These are phyloP conservation scores for Harrya chromipes DNA, from an alignment of 768 basidiomycete genomes.

Conservation along the genomic window DNA sequence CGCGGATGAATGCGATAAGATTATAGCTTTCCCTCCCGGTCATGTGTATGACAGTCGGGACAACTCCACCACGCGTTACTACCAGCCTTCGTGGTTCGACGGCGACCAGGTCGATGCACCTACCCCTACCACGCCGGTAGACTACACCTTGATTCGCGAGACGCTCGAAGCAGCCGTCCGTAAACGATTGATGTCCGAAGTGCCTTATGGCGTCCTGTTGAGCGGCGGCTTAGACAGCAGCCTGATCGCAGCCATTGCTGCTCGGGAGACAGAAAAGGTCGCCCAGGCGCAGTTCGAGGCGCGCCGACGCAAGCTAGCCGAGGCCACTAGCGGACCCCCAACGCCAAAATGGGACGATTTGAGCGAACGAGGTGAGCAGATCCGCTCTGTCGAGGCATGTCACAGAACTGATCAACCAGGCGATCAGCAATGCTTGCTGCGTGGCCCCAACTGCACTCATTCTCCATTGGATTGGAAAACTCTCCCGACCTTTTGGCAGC, in stretches of 20 bases:
- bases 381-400: not conserved
- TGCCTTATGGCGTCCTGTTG: conserved; percentile 95
- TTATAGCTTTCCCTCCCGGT: conserved; percentile 95
- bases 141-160: conserved; percentile 72
- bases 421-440: conserved; percentile 65
- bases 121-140: conserved; percentile 53
- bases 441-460: conserved; percentile 97
- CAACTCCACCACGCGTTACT: conserved; percentile 78
- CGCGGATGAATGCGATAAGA: conserved; percentile 87
- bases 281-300: conserved; percentile 72
- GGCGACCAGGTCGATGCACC: conserved; percentile 68
- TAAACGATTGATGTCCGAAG: conserved; percentile 97
- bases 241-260: conserved; percentile 92
- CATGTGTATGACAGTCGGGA: conserved; percentile 91
- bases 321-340: conserved; percentile 52
- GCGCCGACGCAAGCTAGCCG: conserved; percentile 58
- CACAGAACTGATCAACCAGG: conserved; percentile 3
- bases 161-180: conserved; percentile 87
- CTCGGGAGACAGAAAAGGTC: conserved; percentile 92
- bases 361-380: conserved; percentile 52
- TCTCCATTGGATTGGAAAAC: conserved; percentile 92
- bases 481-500: conserved; percentile 96
- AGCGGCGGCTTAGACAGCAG: conserved; percentile 96
- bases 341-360: conserved; percentile 47
- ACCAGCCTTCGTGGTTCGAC: conserved; percentile 84